Base-by-base conservation (phyloP, 495 filamentous ascomycete genomes). In the Lichina pygmaea region DNA sequence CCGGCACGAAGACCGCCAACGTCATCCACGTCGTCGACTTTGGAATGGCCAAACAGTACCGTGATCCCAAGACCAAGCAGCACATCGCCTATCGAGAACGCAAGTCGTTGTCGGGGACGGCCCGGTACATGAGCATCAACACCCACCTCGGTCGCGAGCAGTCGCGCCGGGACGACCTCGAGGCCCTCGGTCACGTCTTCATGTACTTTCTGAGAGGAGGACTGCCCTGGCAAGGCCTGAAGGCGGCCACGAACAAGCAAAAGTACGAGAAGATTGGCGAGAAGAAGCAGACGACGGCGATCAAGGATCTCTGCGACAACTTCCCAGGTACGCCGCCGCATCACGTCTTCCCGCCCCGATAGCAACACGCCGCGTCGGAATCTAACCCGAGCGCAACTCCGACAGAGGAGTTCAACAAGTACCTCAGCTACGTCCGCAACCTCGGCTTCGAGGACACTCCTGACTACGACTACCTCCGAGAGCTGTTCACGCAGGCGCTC, bases 181-280 rank as follows among this genome's bases (percentile, higher is more conserved):
- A 99, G 59, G 89, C 89, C 0, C 61, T 99, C 15, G 89, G 89
- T 13, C 89, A 99, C 56, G 89, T 99, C 30, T 99, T 99, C 66
- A 86, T 99, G 81, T 99, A 99, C 65, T 99, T 99, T 65, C 65
- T 99, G 50, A 68, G 91, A 43, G 89, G 89, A 48, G 91, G 91
- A 45, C 68, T 99, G 48, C 89, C 89, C 15, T 99, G 89, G 89
- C 89, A 99, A 63, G 89, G 89, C 44, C 66, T 99, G 54, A 95
- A 95, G 66, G 89, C 89, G 58, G 91, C 91, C 13, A 99, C 89
- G 48, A 99, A 99, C 67, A 99, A 99, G 72, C 89, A 99, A 58
- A 99, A 99, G 64, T 99, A 99, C 53, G 89, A 99, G 63, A 95
- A 95, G 67, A 99, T 99, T 60, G 89, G 89, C 33, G 91, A 99